A percentile compares a stretch with the other conserved stretches of the same genome.
phyloP scores from a whole-genome alignment of 2,329 filamentous ascomycete species.

The Aspergillus persii region DNA sequence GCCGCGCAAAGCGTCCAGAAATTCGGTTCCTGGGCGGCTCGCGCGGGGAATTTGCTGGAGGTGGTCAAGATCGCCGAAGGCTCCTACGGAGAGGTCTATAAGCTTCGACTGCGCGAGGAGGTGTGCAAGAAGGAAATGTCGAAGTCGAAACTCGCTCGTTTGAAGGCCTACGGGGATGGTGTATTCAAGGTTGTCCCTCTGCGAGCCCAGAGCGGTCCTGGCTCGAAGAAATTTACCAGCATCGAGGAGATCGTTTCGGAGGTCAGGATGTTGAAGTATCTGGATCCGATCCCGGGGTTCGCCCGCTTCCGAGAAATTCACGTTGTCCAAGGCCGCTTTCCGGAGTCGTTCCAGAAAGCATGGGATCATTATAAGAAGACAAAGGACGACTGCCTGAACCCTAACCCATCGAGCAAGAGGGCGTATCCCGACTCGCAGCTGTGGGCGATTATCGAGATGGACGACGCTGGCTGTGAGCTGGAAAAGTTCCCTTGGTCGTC shows the following conservation, averaged over 20 bases:
- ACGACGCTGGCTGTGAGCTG: conserved; percentile 61
- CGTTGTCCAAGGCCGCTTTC: conserved; percentile 57
- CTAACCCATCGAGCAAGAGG: conserved; percentile 54
- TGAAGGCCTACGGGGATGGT: conserved; percentile 40
- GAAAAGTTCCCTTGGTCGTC: conserved; percentile 46
- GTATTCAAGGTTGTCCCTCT: conserved; percentile 52
- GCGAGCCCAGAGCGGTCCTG: conserved; percentile 38
- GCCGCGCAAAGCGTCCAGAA: conserved; percentile 38
- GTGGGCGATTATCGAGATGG: conserved; percentile 66
- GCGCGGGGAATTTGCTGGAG: conserved; percentile 38
- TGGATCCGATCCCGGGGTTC: conserved; percentile 61
- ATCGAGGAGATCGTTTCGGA: conserved; percentile 52
- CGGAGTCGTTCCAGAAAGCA: conserved; percentile 49
- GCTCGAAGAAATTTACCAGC: conserved; percentile 44
- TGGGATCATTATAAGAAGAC: conserved; percentile 41
- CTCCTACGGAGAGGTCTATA: conserved; percentile 65
- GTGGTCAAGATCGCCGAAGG: conserved; percentile 65
- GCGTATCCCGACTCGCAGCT: conserved; percentile 56
- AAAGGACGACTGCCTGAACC: conserved; percentile 51
- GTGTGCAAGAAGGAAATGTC: conserved; percentile 34
- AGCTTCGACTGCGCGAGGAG: conserved; percentile 46
- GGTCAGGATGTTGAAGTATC: conserved; percentile 54
- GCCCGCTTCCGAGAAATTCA: conserved; percentile 60
- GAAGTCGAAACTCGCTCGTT: conserved; percentile 37
- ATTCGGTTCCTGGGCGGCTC: conserved; percentile 40